Base-by-base conservation (phyloP, 2,329 filamentous ascomycete genomes). In the Penicillium rolfsii region DNA sequence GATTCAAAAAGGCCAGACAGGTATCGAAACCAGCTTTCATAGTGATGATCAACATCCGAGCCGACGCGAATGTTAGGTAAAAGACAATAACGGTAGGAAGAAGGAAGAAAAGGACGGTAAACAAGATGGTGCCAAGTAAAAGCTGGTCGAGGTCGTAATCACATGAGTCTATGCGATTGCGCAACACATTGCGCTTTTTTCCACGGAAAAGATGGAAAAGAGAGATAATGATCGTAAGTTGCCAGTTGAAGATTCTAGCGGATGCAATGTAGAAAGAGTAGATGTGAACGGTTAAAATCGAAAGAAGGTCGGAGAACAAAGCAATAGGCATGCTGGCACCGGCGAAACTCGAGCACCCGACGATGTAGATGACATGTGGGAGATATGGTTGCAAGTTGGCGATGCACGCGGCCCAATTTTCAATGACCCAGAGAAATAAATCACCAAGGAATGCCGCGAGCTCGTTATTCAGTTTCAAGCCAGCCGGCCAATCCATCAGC, bases 131-230 rank as follows among this genome's bases (percentile, higher is more conserved):
- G 62, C 95, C 95, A 7, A 99, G 88, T 6, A 99, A 87, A 4
- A 99, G 86, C 78, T 99, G 96, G 74, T 99, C 95, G 26, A 99
- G 85, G 74, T 98, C 95, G 79, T 99, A 99, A 79, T 98, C 95
- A 82, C 95, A 99, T 50, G 93, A 97, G 75, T 99, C 95, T 71
- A 99, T 98, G 78, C 95, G 93, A 73, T 97, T 97, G 63, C 96
- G 90, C 24, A 99, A 85, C 16, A 99, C 90, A 69, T 99, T 99
- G 74, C 96, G 90, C 77, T 99, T 99, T 81, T 97, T 98, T 60
- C 95, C 96, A 35, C 94, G 91, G 74, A 99, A 99, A 9, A 99
- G 87, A 75, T 99, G 96, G 77, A 99, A 99, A n/a, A 99, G 87
- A 11, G 94, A 98, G 66, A 94, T 89, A 66, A 99, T 89, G 64